Evolutionary conservation across 2,329 filamentous ascomycete species (phyloP).

Genomic region (Diaporthe sp.): DNA sequence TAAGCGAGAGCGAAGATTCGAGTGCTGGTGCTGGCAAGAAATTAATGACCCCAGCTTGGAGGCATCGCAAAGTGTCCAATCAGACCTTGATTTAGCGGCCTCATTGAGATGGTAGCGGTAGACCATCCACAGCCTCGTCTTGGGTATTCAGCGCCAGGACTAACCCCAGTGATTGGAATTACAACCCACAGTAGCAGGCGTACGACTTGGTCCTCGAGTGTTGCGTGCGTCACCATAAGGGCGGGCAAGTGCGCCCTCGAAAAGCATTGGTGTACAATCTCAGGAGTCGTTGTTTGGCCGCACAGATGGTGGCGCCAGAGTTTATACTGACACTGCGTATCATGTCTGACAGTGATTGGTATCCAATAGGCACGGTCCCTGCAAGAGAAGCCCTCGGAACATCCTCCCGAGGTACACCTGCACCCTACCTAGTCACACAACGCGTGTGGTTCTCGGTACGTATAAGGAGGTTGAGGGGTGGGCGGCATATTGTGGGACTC

Average conservation of each 20-base stretch:
- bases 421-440: slow-evolving; percentile 11
- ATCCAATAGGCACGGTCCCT: slow-evolving; percentile 33
- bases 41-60: background rate
- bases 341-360: slow-evolving; percentile 30
- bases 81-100: background rate
- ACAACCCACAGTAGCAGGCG: background rate
- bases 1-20: slow-evolving; percentile 24
- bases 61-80: background rate
- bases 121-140: background rate
- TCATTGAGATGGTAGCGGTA: background rate
- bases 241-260: background rate
- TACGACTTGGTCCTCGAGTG: background rate
- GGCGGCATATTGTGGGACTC: slow-evolving; percentile 23
- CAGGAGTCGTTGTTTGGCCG: slow-evolving; percentile 15
- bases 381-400: slow-evolving; percentile 28
- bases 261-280: slow-evolving; percentile 11
- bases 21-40: background rate
- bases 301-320: slow-evolving; percentile 31
- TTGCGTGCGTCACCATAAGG: background rate
- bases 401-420: slow-evolving; percentile 22
- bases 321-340: slow-evolving; percentile 33
- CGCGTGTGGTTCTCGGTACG: slow-evolving; percentile 5
- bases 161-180: background rate
- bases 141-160: background rate
- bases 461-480: background rate